A percentile compares a stretch with the other conserved stretches of the same genome.
Conservation (phyloP, 495 filamentous ascomycete species). For the Physcia stellaris region DNA sequence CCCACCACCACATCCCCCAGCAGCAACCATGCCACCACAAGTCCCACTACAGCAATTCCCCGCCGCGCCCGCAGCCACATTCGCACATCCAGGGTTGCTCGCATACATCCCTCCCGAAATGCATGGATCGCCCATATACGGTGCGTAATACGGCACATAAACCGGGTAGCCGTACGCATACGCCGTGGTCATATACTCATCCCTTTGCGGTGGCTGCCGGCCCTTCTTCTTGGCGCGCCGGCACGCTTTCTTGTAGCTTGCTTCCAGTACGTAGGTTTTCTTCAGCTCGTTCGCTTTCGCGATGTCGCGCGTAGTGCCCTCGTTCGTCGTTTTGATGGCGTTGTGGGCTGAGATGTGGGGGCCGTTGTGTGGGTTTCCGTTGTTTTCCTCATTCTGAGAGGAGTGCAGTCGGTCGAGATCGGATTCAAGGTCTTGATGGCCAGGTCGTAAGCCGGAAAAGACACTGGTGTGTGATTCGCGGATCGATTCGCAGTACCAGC, state of each 20-base stretch:
- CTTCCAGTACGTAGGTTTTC: conserved; percentile 35
- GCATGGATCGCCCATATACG: conserved; percentile 35
- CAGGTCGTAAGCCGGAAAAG: conserved; percentile 17
- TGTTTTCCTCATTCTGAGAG: conserved; percentile 15
- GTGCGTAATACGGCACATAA: conserved; percentile 39
- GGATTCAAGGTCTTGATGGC: conserved; percentile 26
- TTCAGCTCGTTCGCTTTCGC: conserved; percentile 16
- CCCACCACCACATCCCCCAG: conserved; percentile 34
- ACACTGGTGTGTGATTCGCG: conserved; percentile 43
- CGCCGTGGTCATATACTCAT: conserved; percentile 38
- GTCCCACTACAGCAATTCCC: conserved; percentile 34
- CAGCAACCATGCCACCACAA: conserved; percentile 40
- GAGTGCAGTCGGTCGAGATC: conserved; percentile 41
- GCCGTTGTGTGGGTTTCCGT: conserved; percentile 12
- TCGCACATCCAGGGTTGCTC: conserved; percentile 33
- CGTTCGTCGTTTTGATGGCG: conserved; percentile 2
- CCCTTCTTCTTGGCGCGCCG: conserved; percentile 50
- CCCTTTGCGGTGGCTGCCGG: conserved; percentile 30
- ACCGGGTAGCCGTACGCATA: conserved; percentile 29
- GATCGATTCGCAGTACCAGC: conserved; percentile 82
- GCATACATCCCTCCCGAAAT: conserved; percentile 27
- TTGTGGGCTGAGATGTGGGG: conserved; percentile 20
- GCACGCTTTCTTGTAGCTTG: conserved; percentile 45
- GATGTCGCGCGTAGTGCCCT: conserved; percentile 6
- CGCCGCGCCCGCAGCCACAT: conserved; percentile 21